Evolutionary conservation across 75 land plant species (phyloP).

Genomic region (Adiantum capillusveneris): DNA sequence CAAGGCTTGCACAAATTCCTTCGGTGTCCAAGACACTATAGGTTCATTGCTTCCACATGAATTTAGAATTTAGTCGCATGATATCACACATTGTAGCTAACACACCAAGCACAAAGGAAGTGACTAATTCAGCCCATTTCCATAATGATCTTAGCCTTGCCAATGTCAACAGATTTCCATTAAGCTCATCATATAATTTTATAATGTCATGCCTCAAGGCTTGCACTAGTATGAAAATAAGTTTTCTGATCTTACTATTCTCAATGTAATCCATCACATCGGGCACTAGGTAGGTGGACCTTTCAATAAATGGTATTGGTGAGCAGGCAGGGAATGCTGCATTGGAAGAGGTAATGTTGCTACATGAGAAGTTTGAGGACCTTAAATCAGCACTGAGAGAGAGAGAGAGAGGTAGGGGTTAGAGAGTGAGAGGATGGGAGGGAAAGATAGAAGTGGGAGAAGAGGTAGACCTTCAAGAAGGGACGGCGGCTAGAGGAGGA

Average conservation of each 20-base stretch:
- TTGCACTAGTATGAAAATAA: not conserved
- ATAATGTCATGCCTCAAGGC: too few species aligned
- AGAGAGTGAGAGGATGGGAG: too few species aligned
- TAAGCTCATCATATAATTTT: slow-evolving; percentile 4
- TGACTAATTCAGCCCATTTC: slow-evolving; percentile 18
- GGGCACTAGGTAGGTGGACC: slow-evolving; percentile 20
- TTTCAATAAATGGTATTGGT: slow-evolving; percentile 19
- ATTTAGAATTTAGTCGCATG: slow-evolving; percentile 8
- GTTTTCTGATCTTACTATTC: too few species aligned
- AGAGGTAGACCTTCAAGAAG: too few species aligned
- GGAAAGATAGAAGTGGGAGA: too few species aligned
- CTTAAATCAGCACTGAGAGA: too few species aligned
- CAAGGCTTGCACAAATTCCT: slow-evolving; percentile 23
- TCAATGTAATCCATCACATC: slow-evolving; percentile 1
- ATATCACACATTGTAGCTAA: slow-evolving; percentile 15
- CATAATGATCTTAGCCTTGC: slow-evolving; percentile 32
- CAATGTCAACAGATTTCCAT: slow-evolving; percentile 25
- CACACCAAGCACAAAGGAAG: slow-evolving; percentile 20
- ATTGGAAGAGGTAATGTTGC: slow-evolving; percentile 16
- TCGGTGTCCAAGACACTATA: slow-evolving; percentile 16
- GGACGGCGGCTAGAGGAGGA: too few species aligned
- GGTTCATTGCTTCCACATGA: slow-evolving; percentile 17
- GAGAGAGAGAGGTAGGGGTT: too few species aligned
- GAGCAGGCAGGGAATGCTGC: slow-evolving; percentile 24
- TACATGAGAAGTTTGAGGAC: too few species aligned